phyloP scores from a whole-genome alignment of 108 stramenopile genomes.

The Asterionellopsis glacialis region DNA sequence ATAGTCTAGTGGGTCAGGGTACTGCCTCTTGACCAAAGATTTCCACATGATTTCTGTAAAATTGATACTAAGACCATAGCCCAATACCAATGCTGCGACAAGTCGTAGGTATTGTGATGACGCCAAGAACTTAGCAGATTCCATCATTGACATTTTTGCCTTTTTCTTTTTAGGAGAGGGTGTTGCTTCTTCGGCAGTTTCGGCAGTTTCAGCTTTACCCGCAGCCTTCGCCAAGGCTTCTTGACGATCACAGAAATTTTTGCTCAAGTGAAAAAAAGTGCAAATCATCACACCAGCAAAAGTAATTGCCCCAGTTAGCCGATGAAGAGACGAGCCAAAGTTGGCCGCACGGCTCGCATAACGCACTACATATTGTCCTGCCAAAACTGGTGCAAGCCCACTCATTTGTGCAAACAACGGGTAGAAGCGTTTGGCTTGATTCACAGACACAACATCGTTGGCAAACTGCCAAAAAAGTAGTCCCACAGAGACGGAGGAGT shows the following conservation, averaged over 20 bases:
- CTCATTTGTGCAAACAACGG: constrained; percentile 95
- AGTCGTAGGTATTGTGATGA: constrained; percentile 89
- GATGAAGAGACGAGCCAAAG: constrained; percentile 72
- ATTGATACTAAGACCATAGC: constrained; percentile 94
- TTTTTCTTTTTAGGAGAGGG: constrained; percentile 63
- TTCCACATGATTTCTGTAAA: constrained; percentile 98
- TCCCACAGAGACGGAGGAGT: constrained; percentile 92
- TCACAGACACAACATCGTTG: constrained; percentile 89
- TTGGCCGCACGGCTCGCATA: constrained; percentile 69
- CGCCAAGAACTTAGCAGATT: constrained; percentile 82
- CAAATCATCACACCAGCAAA: constrained; percentile 83
- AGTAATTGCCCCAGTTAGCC: constrained; percentile 68
- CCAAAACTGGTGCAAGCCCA: constrained; percentile 85
- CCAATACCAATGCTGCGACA: constrained; percentile 85
- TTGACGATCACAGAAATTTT: constrained; percentile 48
- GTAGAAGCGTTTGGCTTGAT: constrained; percentile 92
- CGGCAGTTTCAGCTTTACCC: neutral
- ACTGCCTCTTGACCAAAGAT: constrained; percentile 88
- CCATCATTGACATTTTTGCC: constrained; percentile 80
- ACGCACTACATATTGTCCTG: constrained; percentile 84
- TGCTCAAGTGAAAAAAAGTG: constrained; percentile 66
- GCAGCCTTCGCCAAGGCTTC: constrained; percentile 14
- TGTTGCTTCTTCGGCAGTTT: constrained; percentile 1
- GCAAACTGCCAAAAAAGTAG: constrained; percentile 97
- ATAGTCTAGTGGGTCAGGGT: constrained; percentile 87